Base-by-base conservation (phyloP, 495 filamentous ascomycete genomes). In the Halenospora varia region DNA sequence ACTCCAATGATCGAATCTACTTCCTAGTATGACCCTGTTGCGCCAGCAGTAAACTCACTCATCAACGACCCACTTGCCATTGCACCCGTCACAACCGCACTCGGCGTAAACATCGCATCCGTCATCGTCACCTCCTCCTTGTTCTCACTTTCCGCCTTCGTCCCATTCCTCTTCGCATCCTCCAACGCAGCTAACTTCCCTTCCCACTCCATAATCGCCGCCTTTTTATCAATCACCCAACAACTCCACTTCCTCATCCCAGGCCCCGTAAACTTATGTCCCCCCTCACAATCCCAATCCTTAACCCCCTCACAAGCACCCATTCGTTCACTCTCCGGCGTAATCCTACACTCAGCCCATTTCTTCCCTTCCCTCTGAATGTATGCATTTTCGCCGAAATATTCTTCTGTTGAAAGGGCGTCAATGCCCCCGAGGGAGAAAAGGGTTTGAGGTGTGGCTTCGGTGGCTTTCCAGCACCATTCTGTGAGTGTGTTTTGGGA, bases 171-270 rank as follows among this genome's bases (percentile, higher is more conserved):
- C 41, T 55, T 25, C 25, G 15, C 23, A 4, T 9, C 23, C 25
- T 25, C n/a, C 40, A 48, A 24, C 29, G 6, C 25, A 11, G 15
- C n/a, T 8, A 39, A n/a, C 15, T 49, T 56, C 22, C 42, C 44
- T 54, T 53, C 47, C 10, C 10, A 25, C 22, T 49, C 47, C 47
- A 8, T 49, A 13, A 49, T 8, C 10, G 22, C 18, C 20, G 18
- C 20, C 49, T 49, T 42, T n/a, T 35, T 55, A 22, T 29, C 35
- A 22, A 52, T 24, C 11, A 62, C 53, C 59, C 60, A 66, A 50
- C 63, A 66, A 56, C 48, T 62, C 63, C 63, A 66, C 19, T 40
- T 57, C 49, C 41, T 60, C 9, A 39, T 57, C 39, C 54, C 62
- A 3, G 59, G 56, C 1, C 62, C 62, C 3, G 48, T 56, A 51